Evolutionary conservation across 768 basidiomycete species (phyloP), one percentile per base, ranked within the genome.

Genomic region (Rhizopogon roseolus): DNA sequence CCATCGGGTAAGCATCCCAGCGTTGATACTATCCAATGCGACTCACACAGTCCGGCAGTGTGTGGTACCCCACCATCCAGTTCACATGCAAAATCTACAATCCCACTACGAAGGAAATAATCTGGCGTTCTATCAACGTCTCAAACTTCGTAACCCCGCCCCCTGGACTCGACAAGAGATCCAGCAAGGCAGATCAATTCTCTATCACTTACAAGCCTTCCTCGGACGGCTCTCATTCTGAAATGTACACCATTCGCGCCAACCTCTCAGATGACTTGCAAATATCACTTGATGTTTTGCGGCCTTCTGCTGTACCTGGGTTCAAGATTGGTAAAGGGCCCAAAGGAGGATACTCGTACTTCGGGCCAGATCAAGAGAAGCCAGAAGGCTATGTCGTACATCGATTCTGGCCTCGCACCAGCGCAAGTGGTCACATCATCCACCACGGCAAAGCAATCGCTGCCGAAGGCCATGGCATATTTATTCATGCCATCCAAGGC

Each of bases 401-500:
- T 68, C 87, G 88, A 46, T 94, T 97, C 80, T 94, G 91, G 88
- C 94, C 93, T 13, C 78, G 82, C 38, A 76, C 78, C 58, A 62
- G 70, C 29, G 81, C 78, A 16, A 74, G 76, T 25, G 95, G 95
- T 5, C 79, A 82, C 59, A 64, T 95, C 68, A 81, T 89, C 45
- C 68, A 74, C 57, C 79, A 83, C 32, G 90, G 90, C 41, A 71
- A 81, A 54, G 86, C 86, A 6, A 71, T 73, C 52, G 46, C 74
- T 7, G 71, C 82, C 52, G 67, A 79, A 32, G 90, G 88, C 41
- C 73, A 79, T 37, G 91, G 92, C 28, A 90, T 93, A 88, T 85
- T 96, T 68, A 80, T 95, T 17, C 91, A 96, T 69, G 96, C 96
- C 42, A 97, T 98, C 67, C 96, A 98, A 67, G 97, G 96, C 68